Percentiles rank a stretch among this genome's conserved stretches.
phyloP scores from a whole-genome alignment of 345 rosid species.

The Erodium maritimum region DNA sequence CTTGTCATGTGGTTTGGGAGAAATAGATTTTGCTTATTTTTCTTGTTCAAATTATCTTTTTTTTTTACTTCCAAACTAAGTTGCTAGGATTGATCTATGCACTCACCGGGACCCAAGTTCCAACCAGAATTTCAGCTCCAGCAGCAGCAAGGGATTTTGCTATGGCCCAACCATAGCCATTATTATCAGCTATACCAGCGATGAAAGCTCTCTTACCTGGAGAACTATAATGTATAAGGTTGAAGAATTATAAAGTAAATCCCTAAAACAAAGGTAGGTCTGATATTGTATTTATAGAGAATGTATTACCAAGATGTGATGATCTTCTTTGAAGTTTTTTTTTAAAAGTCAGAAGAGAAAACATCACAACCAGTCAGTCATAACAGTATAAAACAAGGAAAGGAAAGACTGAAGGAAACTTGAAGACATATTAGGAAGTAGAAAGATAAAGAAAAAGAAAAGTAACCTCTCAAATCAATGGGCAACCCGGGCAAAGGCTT shows the following conservation, averaged over 20 bases:
- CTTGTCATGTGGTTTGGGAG: not conserved
- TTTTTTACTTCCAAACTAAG: not conserved
- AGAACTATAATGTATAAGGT: constrained; percentile 6
- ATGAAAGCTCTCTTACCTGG: constrained; percentile 90
- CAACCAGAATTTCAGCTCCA: constrained; percentile 92
- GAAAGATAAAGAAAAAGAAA: not conserved
- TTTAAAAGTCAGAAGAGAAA: no score
- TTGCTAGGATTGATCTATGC: constrained; percentile 1
- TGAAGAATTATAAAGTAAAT: not conserved
- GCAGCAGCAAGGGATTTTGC: constrained; percentile 98
- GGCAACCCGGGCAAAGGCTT: constrained; percentile 54
- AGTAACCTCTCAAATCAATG: constrained; percentile 68
- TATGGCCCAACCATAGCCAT: constrained; percentile 99
- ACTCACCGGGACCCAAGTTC: constrained; percentile 99
- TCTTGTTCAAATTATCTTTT: not conserved
- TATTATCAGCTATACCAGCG: constrained; percentile 96
- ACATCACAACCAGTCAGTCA: no score
- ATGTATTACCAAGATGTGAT: no score
- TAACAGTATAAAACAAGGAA: no score
- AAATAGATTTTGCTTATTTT: no score
- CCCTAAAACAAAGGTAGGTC: not conserved
- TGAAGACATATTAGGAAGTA: no score
- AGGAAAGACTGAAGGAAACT: no score
- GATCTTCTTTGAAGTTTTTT: no score
- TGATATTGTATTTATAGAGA: not conserved